Evolutionary conservation across 495 filamentous ascomycete genomes (phyloP).

Genomic region (Geoglossum glabrum): DNA sequence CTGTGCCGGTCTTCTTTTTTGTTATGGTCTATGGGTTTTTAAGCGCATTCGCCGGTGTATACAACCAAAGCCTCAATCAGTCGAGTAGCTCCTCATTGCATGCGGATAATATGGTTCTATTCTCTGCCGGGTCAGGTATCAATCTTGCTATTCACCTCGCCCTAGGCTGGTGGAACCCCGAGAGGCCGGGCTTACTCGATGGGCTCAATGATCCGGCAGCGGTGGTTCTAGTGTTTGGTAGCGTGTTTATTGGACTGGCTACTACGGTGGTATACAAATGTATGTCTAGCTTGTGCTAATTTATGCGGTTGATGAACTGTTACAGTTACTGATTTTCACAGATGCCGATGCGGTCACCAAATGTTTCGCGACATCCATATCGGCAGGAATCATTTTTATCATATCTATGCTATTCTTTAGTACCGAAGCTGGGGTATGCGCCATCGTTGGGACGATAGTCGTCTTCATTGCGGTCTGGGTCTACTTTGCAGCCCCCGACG

Average conservation of each 20-base stretch:
- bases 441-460: too few species aligned
- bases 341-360: constrained; percentile 16
- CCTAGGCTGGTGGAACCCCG: too few species aligned
- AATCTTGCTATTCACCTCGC: constrained; percentile 12
- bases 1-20: constrained; percentile 9
- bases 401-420: constrained; percentile 4
- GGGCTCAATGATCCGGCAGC: constrained; percentile 12
- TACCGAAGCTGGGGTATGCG: too few species aligned
- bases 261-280: constrained; percentile 17
- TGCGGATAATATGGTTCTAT: constrained; percentile 13
- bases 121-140: constrained; percentile 10
- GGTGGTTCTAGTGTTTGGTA: constrained; percentile 12
- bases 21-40: constrained; percentile 10
- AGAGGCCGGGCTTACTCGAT: constrained; percentile 1
- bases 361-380: constrained; percentile 12
- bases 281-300: not conserved
- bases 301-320: too few species aligned
- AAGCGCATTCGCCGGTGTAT: constrained; percentile 10
- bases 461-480: too few species aligned
- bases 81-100: constrained; percentile 11
- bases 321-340: not conserved
- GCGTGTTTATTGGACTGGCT: constrained; percentile 15
- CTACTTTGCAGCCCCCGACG: too few species aligned
- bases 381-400: constrained; percentile 12
- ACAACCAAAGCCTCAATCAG: constrained; percentile 13